Evolutionary conservation across 805 yeast genomes (phyloP).

Genomic region (Ogataea corticis): DNA sequence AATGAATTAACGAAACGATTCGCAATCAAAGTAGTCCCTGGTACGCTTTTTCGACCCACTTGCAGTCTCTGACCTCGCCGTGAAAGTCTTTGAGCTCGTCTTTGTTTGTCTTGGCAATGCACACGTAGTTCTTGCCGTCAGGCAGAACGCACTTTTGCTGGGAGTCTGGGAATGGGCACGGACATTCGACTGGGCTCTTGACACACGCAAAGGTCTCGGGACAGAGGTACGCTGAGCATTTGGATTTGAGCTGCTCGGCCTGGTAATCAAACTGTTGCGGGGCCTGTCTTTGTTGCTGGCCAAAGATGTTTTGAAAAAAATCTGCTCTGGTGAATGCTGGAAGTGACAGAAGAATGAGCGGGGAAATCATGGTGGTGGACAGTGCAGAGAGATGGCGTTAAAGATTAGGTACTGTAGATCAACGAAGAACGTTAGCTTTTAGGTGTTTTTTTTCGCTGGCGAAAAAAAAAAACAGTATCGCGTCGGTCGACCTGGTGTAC

Average conservation of each 20-base stretch:
- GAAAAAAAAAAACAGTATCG: not conserved
- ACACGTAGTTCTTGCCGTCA: conserved; percentile 60
- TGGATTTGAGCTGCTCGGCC: conserved; percentile 37
- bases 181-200: conserved; percentile 66
- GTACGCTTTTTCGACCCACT: conserved; percentile 78
- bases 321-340: conserved; percentile 19
- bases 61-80: conserved; percentile 72
- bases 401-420: no score
- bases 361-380: not conserved
- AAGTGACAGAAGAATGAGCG: conserved; percentile 9
- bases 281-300: conserved; percentile 30
- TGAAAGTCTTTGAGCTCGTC: conserved; percentile 31
- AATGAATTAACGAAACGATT: conserved; percentile 7
- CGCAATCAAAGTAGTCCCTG: conserved; percentile 48
- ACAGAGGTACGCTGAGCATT: conserved; percentile 72
- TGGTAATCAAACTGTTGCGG: conserved; percentile 41
- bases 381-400: not conserved
- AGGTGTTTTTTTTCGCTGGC: no score
- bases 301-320: conserved; percentile 28
- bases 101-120: conserved; percentile 75
- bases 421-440: no score
- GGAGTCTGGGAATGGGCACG: conserved; percentile 86
- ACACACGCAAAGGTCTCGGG: conserved; percentile 85
- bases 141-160: conserved; percentile 83
- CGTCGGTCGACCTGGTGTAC: not conserved